Evolutionary conservation across 2,329 filamentous ascomycete genomes (phyloP).

Genomic region (Golovinomyces cichoracearum): DNA sequence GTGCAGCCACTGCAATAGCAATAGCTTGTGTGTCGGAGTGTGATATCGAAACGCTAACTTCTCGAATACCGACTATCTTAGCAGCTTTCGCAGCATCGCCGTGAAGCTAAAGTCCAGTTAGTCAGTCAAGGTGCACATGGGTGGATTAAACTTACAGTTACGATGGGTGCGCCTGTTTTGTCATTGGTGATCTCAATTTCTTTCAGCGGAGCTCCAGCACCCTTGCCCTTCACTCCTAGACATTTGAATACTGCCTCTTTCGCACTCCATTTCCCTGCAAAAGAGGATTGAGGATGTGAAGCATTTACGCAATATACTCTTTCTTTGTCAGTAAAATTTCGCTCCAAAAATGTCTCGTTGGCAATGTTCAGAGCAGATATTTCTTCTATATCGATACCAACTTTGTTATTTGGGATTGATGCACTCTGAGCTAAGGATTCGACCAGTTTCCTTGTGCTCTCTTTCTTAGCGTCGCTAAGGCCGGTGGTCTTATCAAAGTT

Average conservation of each 20-base stretch:
- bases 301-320: conserved; percentile 66
- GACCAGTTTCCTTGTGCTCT: conserved; percentile 37
- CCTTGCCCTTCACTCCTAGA: conserved; percentile 61
- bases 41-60: conserved; percentile 78
- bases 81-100: conserved; percentile 64
- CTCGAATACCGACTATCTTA: conserved; percentile 65
- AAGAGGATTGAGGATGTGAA: conserved; percentile 60
- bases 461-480: conserved; percentile 21
- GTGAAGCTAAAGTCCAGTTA: conserved; percentile 35
- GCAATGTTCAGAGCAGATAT: conserved; percentile 70
- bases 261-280: conserved; percentile 84
- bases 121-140: conserved; percentile 1
- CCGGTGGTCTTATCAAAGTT: conserved; percentile 34
- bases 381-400: conserved; percentile 85
- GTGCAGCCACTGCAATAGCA: conserved; percentile 67
- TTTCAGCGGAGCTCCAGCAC: conserved; percentile 68
- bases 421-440: conserved; percentile 44
- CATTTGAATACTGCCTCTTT: conserved; percentile 99
- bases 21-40: conserved; percentile 88
- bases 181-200: conserved; percentile 82
- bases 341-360: conserved; percentile 79
- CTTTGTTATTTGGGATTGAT: conserved; percentile 42
- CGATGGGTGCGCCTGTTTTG: conserved; percentile 56
- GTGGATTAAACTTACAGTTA: conserved; percentile 38
- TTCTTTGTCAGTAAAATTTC: conserved; percentile 75